Evolutionary conservation across 1,284 basidiomycete species (phyloP), one percentile per base, ranked within the genome.

Genomic region (Ceratobasidium theobromae): DNA sequence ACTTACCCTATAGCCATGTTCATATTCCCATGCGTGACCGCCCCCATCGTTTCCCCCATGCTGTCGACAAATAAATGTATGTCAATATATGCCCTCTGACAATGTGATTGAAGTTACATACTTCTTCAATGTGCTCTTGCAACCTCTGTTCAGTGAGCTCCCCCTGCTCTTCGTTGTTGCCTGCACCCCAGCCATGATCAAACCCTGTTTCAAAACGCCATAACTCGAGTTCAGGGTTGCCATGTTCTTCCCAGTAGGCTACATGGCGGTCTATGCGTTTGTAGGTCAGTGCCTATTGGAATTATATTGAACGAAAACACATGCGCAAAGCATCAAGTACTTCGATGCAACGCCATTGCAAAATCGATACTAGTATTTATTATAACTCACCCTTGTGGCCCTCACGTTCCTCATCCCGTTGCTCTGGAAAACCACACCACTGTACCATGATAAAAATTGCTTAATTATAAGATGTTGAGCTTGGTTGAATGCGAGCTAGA

Each of bases 171-270:
- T 57, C 54, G 41, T 57, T 57, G n/a, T 57, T 57, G 6, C 54
- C 54, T 3, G 54, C 54, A n/a, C 54, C 54, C 54, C 54, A 57
- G 8, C 54, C 54, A 28, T 57, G 54, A 1, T 28, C 41, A 32
- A 57, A 57, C 5, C 54, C 54, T 23, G 54, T 57, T 21, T 57
- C 54, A 30, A 45, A 57, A 12, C 54, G 54, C 54, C 54, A 57
- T 16, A 57, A 41, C 41, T 57, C 54, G 18, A 57, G 41, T 12
- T 57, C 54, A 40, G 54, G 54, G 40, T 46, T 57, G 8, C 41
- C 54, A 28, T 57, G 38, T 18, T 57, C 54, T 11, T 57, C 54
- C 54, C 54, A 57, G 54, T 57, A 57, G 3, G 54, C 54, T 4
- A 43, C 54, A 45, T 57, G 54, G 21, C 54, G 54, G 5, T 45